These are phyloP conservation scores for Botryotinia calthae DNA, from an alignment of 2,329 filamentous ascomycete species.

Conservation along the genomic window DNA sequence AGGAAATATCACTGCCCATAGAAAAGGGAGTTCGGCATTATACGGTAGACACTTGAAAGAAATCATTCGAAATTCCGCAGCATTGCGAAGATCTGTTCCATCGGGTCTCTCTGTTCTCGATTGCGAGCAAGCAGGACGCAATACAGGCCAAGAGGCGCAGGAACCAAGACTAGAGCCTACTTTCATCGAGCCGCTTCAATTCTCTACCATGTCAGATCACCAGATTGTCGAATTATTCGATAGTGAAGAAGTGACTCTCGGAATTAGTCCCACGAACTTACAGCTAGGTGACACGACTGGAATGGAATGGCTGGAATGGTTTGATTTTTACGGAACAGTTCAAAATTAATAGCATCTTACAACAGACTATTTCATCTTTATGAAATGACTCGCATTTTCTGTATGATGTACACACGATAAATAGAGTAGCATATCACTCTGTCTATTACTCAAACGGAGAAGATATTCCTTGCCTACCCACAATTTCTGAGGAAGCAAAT, in stretches of 20 bases:
- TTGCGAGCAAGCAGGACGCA: not conserved
- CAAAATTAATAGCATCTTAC: not conserved
- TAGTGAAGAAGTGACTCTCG: constrained; percentile 58
- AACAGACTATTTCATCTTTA: not conserved
- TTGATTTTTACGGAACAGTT: constrained; percentile 25
- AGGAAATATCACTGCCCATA: constrained; percentile 61
- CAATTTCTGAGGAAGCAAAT: not conserved
- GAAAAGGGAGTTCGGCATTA: constrained; percentile 62
- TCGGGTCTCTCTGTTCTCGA: not conserved
- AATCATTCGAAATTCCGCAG: constrained; percentile 29
- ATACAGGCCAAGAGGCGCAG: not conserved
- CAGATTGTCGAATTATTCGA: constrained; percentile 66
- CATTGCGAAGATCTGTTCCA: constrained; percentile 21
- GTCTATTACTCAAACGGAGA: not conserved
- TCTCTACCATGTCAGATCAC: constrained; percentile 68
- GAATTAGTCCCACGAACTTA: constrained; percentile 36
- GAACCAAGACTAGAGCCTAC: not conserved
- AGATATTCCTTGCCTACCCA: not conserved
- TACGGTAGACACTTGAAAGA: constrained; percentile 57
- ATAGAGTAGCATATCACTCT: not conserved
- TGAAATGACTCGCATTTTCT: not conserved
- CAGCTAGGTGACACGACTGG: constrained; percentile 32
- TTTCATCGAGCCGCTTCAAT: constrained; percentile 53
- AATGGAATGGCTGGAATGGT: constrained; percentile 37
- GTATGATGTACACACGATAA: not conserved